A percentile compares a stretch with the other conserved stretches of the same genome.
Evolutionary conservation across 257 asterid species (phyloP).

Genomic region (Solanum corneliomulleri): DNA sequence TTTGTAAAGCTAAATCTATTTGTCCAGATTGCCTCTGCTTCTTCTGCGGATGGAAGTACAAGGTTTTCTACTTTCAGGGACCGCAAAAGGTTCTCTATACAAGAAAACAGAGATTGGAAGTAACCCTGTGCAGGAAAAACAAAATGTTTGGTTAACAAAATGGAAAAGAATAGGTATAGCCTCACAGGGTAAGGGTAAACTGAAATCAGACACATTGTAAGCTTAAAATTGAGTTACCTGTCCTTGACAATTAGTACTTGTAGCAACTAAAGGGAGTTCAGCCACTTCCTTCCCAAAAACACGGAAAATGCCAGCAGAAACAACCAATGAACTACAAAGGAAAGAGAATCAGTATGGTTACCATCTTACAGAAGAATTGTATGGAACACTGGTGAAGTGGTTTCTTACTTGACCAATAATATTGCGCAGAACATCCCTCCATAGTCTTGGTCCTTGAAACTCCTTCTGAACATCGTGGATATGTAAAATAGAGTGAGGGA

Average conservation of each 20-base stretch:
- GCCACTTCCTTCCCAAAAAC: slow-evolving; percentile 74
- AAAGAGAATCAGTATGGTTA: neutral
- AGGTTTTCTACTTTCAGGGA: slow-evolving; percentile 26
- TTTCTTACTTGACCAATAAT: slow-evolving; percentile 57
- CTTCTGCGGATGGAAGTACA: slow-evolving; percentile 52
- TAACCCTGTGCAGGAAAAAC: slow-evolving; percentile 44
- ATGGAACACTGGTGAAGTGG: neutral
- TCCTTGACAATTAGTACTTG: slow-evolving; percentile 45
- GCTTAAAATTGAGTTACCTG: slow-evolving; percentile 25
- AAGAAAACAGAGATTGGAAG: slow-evolving; percentile 50
- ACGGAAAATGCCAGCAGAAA: slow-evolving; percentile 71
- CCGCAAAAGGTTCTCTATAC: slow-evolving; percentile 25
- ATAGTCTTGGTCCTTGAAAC: slow-evolving; percentile 57
- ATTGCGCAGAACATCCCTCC: slow-evolving; percentile 76
- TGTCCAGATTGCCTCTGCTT: slow-evolving; percentile 46
- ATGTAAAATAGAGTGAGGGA: neutral
- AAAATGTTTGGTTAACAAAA: neutral
- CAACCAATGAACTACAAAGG: slow-evolving; percentile 49
- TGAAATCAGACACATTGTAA: neutral
- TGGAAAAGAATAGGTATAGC: neutral
- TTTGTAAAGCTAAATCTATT: slow-evolving; percentile 32
- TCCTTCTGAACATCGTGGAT: slow-evolving; percentile 28
- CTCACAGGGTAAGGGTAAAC: neutral
- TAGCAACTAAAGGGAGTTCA: slow-evolving; percentile 87
- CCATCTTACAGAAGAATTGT: neutral